Percentiles rank a stretch among this genome's conserved stretches.
phyloP scores from a whole-genome alignment of 2,329 filamentous ascomycete genomes.

The Alternaria arbusti region DNA sequence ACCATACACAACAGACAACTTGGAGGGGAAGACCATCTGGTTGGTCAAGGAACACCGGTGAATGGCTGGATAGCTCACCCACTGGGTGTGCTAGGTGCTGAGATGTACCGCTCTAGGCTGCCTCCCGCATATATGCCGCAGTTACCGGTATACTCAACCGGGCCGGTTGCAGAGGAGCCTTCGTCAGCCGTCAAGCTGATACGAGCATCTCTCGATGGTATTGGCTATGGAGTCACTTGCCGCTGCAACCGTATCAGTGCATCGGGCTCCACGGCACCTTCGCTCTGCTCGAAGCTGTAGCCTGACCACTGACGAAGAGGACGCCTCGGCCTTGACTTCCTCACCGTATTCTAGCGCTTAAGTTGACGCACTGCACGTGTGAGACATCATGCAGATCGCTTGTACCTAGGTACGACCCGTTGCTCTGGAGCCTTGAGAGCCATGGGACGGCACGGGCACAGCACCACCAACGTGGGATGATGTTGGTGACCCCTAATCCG shows the following conservation, averaged over 20 bases:
- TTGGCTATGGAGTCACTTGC: background rate
- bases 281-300: background rate
- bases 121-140: constrained; percentile 10
- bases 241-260: background rate
- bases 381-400: background rate
- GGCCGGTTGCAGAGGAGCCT: background rate
- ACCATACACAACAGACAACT: background rate
- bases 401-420: background rate
- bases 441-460: background rate
- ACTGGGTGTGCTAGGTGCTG: background rate
- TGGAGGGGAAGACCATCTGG: background rate
- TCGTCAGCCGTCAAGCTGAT: background rate
- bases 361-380: background rate
- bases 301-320: background rate
- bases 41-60: background rate
- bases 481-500: background rate
- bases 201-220: background rate
- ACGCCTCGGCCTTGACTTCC: background rate
- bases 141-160: background rate
- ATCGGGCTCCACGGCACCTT: background rate
- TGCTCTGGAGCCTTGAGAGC: background rate
- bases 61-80: background rate
- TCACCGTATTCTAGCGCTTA: background rate
- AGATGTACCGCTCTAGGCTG: constrained; percentile 4
- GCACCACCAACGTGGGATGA: constrained; percentile 1